Evolutionary conservation across 306 rosid genomes (phyloP).

Genomic region (Argentina anserina): DNA sequence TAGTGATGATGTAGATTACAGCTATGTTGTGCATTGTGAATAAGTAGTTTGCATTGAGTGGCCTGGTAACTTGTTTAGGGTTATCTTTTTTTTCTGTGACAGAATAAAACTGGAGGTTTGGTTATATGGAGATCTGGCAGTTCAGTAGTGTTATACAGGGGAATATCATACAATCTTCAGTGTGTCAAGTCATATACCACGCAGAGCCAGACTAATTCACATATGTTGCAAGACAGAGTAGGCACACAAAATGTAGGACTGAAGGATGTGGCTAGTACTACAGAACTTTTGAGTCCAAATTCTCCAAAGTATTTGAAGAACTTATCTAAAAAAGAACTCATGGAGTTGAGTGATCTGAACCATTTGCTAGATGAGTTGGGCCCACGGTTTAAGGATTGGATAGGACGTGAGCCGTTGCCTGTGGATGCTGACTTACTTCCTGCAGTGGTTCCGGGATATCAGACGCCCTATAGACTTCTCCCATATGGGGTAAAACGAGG

Average conservation of each 20-base stretch:
- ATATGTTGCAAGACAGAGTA: slow-evolving; percentile 20
- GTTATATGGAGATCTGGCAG: slow-evolving; percentile 94
- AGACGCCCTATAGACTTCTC: slow-evolving; percentile 74
- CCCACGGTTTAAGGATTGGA: slow-evolving; percentile 82
- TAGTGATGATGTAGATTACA: background rate
- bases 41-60: slow-evolving; percentile 3
- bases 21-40: background rate
- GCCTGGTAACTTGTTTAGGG: slow-evolving; percentile 18
- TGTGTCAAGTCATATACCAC: slow-evolving; percentile 50
- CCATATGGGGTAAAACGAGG: slow-evolving; percentile 60
- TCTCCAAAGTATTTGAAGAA: slow-evolving; percentile 46
- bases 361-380: slow-evolving; percentile 78
- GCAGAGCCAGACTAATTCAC: slow-evolving; percentile 25
- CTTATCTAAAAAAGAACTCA: slow-evolving; percentile 48
- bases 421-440: slow-evolving; percentile 91
- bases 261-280: slow-evolving; percentile 29
- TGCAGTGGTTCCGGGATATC: slow-evolving; percentile 57
- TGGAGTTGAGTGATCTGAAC: slow-evolving; percentile 60
- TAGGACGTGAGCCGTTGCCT: slow-evolving; percentile 87
- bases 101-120: slow-evolving; percentile 84
- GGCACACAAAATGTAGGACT: slow-evolving; percentile 2
- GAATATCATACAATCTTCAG: slow-evolving; percentile 70
- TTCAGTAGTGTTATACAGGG: slow-evolving; percentile 77
- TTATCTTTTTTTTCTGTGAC: slow-evolving; percentile 23
- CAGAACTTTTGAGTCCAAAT: slow-evolving; percentile 25